Base-by-base conservation (phyloP, 208 protist species). In the Trypanosoma cruzi region DNA sequence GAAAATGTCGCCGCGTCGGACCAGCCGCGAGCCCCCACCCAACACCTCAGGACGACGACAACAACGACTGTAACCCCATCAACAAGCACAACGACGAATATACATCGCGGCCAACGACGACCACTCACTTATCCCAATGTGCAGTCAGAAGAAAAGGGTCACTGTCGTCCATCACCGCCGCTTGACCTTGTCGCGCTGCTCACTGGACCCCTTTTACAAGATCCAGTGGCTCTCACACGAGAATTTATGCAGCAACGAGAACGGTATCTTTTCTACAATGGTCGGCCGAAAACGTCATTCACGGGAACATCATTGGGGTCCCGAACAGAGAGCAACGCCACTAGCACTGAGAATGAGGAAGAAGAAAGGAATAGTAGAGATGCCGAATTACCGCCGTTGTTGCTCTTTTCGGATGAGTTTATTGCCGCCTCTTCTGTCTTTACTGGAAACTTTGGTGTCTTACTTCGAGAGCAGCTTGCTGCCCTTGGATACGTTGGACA, bases 181-280 rank as follows among this genome's bases (percentile, higher is more conserved):
- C 52, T 78, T 11, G 71, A 82, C 54, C 77, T 85, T 26, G 71
- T 82, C 29, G 85, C 88, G 16, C 52, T 93, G 16, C 86, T 90
- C 58, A 84, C 84, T 4, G 88, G 88, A 7, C 73, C 76, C 37
- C 70, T 87, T n/a, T 40, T 85, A 10, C 69, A 49, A 1, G 77
- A 82, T 61, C 81, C 81, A 11, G 62, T 70, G 11, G 20, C 69
- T 1, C 7, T 66, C 36, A 71, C 64, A 20, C 37, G 71, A 16
- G 71, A 77, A 36, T 77, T 11, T 34, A 77, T 77, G 71, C 58
- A 50, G 42, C 54, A 77, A 24, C 4, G 71, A 20, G 71, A 77
- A 26, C 55, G 64, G 8, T 77, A 77, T 68, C 49, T 77, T 10
- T 74, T 74, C 67, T 56, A 60, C 32, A 54, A 73, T 20, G 66